Evolutionary conservation across 1,139 yeast species (phyloP), one percentile per base, ranked within the genome.

Genomic region (Eremothecium coryli): DNA sequence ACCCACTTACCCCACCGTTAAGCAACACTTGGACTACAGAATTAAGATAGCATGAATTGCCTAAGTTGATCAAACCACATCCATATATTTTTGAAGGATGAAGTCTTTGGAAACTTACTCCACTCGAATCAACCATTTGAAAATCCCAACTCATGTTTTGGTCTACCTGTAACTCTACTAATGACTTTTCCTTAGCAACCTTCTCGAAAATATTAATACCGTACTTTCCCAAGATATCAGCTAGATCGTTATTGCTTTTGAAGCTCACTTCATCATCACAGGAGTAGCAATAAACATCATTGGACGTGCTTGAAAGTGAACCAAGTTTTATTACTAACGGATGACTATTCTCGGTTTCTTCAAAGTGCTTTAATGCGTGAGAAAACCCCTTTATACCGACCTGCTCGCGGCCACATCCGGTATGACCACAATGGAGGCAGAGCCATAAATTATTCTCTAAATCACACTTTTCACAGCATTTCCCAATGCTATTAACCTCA

Each of bases 71-170:
- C 52, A 93, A 61, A 0, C 98, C 99, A 1, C 56, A 49, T 4
- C 61, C 60, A 21, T 44, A 36, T 5, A 37, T 93, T 78, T 38
- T 80, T 61, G 5, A 76, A 79, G 26, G 71, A 56, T 2, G 90
- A 93, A 60, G 67, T 0, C 88, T 85, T 13, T 60, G 53, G 31
- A 82, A 61, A 32, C 70, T 70, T 29, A 71, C 73, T 15, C 96
- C 96, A 41, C 74, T 66, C 2, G 76, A 75, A 29, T 78, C 78
- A 21, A 77, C 78, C 71, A 88, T 72, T 40, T 75, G 73, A 57
- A 93, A 90, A 43, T 88, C 94, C 96, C 96, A 93, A 48, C 79
- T 81, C 60, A 85, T 55, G 56, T 90, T 90, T 54, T 88, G 96
- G 53, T 88, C 96, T 37, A 90, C 71, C 58, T 93, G 94, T 42